Conservation (phyloP, 2,329 filamentous ascomycete genomes). For the Westerdykella ornata region DNA sequence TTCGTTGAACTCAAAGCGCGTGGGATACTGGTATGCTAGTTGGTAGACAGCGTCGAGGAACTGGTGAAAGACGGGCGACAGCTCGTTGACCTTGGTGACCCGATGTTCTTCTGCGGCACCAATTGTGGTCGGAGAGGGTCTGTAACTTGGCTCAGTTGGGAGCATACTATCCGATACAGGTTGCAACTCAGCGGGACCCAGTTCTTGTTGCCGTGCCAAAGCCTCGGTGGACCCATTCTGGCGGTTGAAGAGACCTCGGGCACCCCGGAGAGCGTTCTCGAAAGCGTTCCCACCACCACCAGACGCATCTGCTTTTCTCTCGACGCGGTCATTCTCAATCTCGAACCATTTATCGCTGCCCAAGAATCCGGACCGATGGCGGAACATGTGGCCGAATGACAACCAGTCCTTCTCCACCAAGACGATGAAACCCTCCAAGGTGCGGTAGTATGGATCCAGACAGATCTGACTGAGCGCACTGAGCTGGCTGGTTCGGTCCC, state of each 20-base stretch:
- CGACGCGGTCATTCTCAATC: constrained; percentile 70
- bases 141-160: constrained; percentile 30
- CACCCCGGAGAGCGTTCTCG: constrained; percentile 76
- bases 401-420: constrained; percentile 97
- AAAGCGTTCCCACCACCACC: constrained; percentile 63
- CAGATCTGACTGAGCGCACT: constrained; percentile 88
- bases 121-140: constrained; percentile 30
- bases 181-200: constrained; percentile 49
- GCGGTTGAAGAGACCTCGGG: constrained; percentile 85
- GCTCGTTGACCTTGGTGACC: constrained; percentile 77
- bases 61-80: constrained; percentile 94
- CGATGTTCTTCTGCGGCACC: constrained; percentile 52
- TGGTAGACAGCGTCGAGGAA: constrained; percentile 95
- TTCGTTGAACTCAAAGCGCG: constrained; percentile 93
- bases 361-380: constrained; percentile 79
- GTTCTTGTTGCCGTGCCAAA: constrained; percentile 47
- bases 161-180: constrained; percentile 43
- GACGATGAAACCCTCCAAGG: constrained; percentile 88
- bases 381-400: constrained; percentile 96
- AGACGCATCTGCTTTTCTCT: constrained; percentile 38
- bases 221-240: constrained; percentile 61
- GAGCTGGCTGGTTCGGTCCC: constrained; percentile 94
- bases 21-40: constrained; percentile 74
- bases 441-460: constrained; percentile 91
- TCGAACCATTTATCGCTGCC: constrained; percentile 92